Percentiles rank a stretch among this genome's conserved stretches.
phyloP scores from a whole-genome alignment of 2,329 filamentous ascomycete species.

The Fusarium nelsonii region DNA sequence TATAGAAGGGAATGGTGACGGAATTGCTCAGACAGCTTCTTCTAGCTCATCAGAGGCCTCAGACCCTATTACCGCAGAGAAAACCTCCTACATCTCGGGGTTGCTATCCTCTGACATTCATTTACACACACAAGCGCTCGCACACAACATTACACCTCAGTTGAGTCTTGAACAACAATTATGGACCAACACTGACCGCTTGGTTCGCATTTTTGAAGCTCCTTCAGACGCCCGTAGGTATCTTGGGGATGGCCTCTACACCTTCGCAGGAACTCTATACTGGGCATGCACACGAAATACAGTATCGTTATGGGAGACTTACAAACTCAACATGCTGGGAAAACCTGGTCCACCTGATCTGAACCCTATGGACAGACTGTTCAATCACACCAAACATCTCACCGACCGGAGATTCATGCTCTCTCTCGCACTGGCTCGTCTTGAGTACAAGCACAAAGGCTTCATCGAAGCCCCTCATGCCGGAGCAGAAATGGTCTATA shows the following conservation, averaged over 20 bases:
- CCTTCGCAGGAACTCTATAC: conserved; percentile 43
- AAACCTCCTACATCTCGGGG: background rate
- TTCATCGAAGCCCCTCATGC: conserved; percentile 28
- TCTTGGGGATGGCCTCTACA: conserved; percentile 42
- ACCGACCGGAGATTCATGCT: conserved; percentile 39
- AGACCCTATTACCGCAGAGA: background rate
- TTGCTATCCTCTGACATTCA: conserved; percentile 7
- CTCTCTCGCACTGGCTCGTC: conserved; percentile 34
- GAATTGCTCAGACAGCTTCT: background rate
- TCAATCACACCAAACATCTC: conserved; percentile 42
- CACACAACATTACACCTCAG: background rate
- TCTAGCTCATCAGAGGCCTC: conserved; percentile 6
- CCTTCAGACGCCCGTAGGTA: conserved; percentile 39
- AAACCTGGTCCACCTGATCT: conserved; percentile 1
- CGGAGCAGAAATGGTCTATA: conserved; percentile 5
- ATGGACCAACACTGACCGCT: conserved; percentile 42
- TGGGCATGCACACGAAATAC: conserved; percentile 44
- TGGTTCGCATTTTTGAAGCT: conserved; percentile 43
- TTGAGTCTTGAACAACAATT: conserved; percentile 24
- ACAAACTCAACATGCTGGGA: conserved; percentile 26
- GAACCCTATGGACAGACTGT: conserved; percentile 39
- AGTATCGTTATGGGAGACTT: conserved; percentile 41
- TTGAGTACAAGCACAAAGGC: conserved; percentile 43
- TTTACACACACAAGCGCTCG: conserved; percentile 2
- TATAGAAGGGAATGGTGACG: conserved; percentile 3